Conservation (phyloP, 2,329 filamentous ascomycete species). For the Fusarium sp. region DNA sequence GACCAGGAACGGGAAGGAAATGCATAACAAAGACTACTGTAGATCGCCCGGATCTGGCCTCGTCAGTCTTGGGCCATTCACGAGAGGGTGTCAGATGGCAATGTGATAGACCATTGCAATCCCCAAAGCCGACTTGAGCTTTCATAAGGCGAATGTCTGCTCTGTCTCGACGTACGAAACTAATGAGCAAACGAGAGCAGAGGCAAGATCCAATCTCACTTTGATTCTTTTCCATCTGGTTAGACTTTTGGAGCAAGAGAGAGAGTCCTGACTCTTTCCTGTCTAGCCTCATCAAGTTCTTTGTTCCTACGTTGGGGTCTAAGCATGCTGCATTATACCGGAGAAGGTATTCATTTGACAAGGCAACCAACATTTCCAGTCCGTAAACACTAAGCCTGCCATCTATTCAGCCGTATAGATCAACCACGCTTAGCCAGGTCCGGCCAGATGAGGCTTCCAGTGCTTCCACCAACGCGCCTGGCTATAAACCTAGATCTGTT, state of each 20-base stretch:
- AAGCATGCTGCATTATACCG: not conserved
- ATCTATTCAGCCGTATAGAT: not conserved
- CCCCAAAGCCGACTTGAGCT: not conserved
- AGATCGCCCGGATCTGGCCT: slow-evolving; percentile 10
- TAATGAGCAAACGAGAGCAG: not conserved
- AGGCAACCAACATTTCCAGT: not conserved
- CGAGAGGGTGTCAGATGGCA: not conserved
- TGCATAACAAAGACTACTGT: not conserved
- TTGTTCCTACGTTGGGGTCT: not conserved
- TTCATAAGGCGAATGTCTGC: not conserved
- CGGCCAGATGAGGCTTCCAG: slow-evolving; percentile 1
- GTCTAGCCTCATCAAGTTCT: not conserved
- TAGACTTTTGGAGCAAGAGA: not conserved
- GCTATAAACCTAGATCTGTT: not conserved
- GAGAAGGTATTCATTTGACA: not conserved
- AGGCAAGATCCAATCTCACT: not conserved
- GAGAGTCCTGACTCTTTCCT: not conserved
- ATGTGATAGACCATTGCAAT: not conserved
- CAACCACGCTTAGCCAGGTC: slow-evolving; percentile 16
- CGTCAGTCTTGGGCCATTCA: not conserved
- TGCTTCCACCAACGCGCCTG: slow-evolving; percentile 7
- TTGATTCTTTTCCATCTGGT: not conserved
- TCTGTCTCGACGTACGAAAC: not conserved
- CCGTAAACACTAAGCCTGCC: not conserved
- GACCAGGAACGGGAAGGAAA: slow-evolving; percentile 19